Percentiles rank a stretch among this genome's conserved stretches.
Evolutionary conservation across 2,329 filamentous ascomycete species (phyloP).

Genomic region (Sporothrix euskadiensis): DNA sequence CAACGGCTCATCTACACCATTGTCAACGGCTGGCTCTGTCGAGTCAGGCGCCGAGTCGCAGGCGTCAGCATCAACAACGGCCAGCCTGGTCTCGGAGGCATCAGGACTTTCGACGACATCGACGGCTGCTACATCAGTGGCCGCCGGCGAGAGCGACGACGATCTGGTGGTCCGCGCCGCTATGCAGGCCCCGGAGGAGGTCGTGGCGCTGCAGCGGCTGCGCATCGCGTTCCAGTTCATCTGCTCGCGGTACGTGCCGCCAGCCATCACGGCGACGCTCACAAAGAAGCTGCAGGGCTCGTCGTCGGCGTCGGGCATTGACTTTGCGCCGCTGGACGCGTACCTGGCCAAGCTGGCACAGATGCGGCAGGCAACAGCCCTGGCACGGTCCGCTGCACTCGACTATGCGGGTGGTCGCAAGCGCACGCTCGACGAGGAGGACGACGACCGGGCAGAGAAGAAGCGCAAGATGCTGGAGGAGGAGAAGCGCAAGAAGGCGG

Average conservation of each 20-base stretch:
- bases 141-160: conserved; percentile 30
- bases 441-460: conserved; percentile 71
- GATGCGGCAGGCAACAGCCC: conserved; percentile 69
- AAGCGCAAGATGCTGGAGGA: conserved; percentile 85
- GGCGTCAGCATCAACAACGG: conserved; percentile 46
- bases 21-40: conserved; percentile 38
- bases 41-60: conserved; percentile 46
- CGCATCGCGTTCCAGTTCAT: conserved; percentile 67
- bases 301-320: conserved; percentile 39
- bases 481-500: conserved; percentile 77
- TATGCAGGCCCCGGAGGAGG: conserved; percentile 49
- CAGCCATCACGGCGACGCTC: conserved; percentile 47
- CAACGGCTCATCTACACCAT: conserved; percentile 40
- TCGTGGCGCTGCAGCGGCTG: conserved; percentile 63
- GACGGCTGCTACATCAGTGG: conserved; percentile 50
- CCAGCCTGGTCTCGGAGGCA: conserved; percentile 30
- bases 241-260: conserved; percentile 59
- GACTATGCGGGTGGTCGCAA: conserved; percentile 69
- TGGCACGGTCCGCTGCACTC: conserved; percentile 61
- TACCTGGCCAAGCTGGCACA: conserved; percentile 68
- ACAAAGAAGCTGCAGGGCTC: conserved; percentile 42
- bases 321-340: conserved; percentile 70
- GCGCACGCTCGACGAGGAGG: conserved; percentile 62
- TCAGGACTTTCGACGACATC: conserved; percentile 45
- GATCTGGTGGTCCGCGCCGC: conserved; percentile 42